Conservation (phyloP, 1,139 yeast genomes). For the Pichia sp. region DNA sequence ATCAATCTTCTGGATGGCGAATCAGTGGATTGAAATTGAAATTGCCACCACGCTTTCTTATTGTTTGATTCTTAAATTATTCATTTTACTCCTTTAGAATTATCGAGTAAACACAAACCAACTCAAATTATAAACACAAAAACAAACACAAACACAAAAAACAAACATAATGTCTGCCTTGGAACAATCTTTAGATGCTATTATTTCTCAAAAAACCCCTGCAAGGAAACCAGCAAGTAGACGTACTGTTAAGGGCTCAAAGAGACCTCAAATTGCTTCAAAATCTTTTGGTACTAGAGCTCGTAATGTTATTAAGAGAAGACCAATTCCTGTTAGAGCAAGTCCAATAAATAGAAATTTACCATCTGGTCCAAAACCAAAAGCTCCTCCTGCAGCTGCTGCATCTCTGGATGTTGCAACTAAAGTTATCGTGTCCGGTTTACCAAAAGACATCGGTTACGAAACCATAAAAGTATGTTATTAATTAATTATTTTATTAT, state of each 20-base stretch:
- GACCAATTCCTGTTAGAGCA: slow-evolving; percentile 15
- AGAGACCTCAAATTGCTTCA: slow-evolving; percentile 24
- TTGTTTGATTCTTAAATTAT: too few species aligned
- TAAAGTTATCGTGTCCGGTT: slow-evolving; percentile 68
- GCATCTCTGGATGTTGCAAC: slow-evolving; percentile 52
- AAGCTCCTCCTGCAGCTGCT: slow-evolving; percentile 1
- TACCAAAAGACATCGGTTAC: slow-evolving; percentile 74
- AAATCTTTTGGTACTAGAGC: slow-evolving; percentile 16
- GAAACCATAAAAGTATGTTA: slow-evolving; percentile 79
- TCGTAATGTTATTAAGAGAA: slow-evolving; percentile 10
- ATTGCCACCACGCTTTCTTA: too few species aligned
- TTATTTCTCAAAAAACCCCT: slow-evolving; percentile 53
- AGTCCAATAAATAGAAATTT: slow-evolving; percentile 27
- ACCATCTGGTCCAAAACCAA: background rate
- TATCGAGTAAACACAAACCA: too few species aligned
- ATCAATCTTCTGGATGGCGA: too few species aligned
- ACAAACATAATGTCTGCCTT: slow-evolving; percentile 53
- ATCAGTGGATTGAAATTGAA: too few species aligned
- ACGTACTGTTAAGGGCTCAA: slow-evolving; percentile 33
- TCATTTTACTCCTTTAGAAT: too few species aligned
- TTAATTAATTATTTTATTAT: background rate
- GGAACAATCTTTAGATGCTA: slow-evolving; percentile 94
- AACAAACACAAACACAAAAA: background rate
- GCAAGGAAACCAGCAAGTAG: slow-evolving; percentile 14
- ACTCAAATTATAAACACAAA: too few species aligned